Evolutionary conservation across 1,284 basidiomycete genomes (phyloP).

Genomic region (Ganoderma boninense): DNA sequence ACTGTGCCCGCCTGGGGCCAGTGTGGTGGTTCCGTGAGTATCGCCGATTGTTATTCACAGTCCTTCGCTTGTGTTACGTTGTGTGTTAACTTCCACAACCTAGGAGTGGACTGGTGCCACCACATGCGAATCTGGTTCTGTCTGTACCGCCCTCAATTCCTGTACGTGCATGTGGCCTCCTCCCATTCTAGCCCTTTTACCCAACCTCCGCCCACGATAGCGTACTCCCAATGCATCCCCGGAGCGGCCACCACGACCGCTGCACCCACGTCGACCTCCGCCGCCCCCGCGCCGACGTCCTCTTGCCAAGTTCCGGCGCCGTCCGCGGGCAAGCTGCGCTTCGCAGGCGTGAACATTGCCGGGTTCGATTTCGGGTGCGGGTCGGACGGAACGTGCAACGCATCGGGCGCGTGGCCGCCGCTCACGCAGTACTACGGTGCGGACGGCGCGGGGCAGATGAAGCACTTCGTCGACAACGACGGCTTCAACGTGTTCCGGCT

Average conservation of each 20-base stretch:
- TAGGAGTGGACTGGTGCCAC: constrained; percentile 51
- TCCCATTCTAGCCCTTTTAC: neutral
- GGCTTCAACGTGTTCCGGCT: constrained; percentile 60
- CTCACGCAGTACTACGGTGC: constrained; percentile 52
- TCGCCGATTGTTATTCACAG: too few species aligned
- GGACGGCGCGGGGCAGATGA: constrained; percentile 62
- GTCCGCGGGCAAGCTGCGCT: constrained; percentile 36
- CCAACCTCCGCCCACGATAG: constrained; percentile 19
- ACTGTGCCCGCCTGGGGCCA: constrained; percentile 30
- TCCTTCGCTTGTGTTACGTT: too few species aligned
- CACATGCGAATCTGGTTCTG: constrained; percentile 48
- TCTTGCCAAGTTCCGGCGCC: constrained; percentile 29
- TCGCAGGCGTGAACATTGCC: constrained; percentile 53
- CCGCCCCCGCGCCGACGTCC: constrained; percentile 20
- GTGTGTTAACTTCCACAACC: neutral
- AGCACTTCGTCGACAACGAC: constrained; percentile 60
- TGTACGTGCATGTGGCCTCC: constrained; percentile 30
- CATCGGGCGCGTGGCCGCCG: constrained; percentile 53
- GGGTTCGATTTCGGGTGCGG: constrained; percentile 59
- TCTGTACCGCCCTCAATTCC: constrained; percentile 40
- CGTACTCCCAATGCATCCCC: constrained; percentile 43
- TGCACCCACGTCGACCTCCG: constrained; percentile 10
- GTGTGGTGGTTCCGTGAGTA: constrained; percentile 39
- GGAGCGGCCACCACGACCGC: constrained; percentile 31
- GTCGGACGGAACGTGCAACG: constrained; percentile 50